A percentile compares a stretch with the other conserved stretches of the same genome.
phyloP scores from a whole-genome alignment of 495 filamentous ascomycete genomes.

The Lasiosphaeria miniovina region DNA sequence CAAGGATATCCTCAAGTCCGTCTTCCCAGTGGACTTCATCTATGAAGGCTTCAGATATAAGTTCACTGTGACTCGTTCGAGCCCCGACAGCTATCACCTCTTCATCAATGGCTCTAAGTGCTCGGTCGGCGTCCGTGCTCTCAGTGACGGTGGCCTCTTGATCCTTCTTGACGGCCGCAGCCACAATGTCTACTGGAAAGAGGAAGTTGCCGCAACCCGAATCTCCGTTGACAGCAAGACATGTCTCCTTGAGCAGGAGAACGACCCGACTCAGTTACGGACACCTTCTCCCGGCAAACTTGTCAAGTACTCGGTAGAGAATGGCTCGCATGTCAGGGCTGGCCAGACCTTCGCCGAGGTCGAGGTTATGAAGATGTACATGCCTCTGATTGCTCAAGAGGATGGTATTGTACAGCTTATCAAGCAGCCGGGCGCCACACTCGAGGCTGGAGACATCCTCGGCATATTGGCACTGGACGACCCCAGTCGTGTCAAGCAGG shows the following conservation, averaged over 20 bases:
- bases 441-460: constrained; percentile 97
- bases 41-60: constrained; percentile 96
- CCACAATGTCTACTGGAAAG: constrained; percentile 99
- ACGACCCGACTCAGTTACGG: constrained; percentile 95
- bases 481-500: constrained; percentile 93
- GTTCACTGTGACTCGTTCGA: constrained; percentile 94
- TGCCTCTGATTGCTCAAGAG: constrained; percentile 96
- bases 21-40: constrained; percentile 98
- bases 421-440: constrained; percentile 97
- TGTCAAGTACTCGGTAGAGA: constrained; percentile 97
- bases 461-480: constrained; percentile 96
- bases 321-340: constrained; percentile 89
- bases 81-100: constrained; percentile 90
- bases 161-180: constrained; percentile 84
- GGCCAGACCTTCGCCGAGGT: constrained; percentile 96
- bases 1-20: constrained; percentile 95
- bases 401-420: constrained; percentile 97
- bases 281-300: constrained; percentile 96
- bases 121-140: constrained; percentile 84
- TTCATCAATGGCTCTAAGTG: constrained; percentile 99
- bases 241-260: constrained; percentile 96
- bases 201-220: constrained; percentile 92
- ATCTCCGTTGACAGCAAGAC: constrained; percentile 97
- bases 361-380: constrained; percentile 99
- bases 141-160: constrained; percentile 93